Percentiles rank a stretch among this genome's conserved stretches.
These are phyloP conservation scores for Sphaerulina populicola DNA, from an alignment of 2,329 filamentous ascomycete species.

Conservation along the genomic window DNA sequence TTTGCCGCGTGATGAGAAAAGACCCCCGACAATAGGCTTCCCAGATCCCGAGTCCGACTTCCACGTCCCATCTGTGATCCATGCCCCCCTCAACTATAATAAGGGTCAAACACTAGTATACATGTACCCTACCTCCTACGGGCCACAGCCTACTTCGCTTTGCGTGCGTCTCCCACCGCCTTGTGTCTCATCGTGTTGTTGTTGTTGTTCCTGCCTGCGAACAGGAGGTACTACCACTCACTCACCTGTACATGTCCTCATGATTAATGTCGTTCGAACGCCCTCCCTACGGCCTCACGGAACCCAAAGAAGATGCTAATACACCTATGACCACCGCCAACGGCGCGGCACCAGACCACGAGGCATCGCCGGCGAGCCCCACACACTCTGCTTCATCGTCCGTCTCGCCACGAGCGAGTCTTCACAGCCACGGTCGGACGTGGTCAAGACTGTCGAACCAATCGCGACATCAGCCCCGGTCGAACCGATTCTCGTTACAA, in stretches of 20 bases:
- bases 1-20: no score
- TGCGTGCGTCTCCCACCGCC: no score
- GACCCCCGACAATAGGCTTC: no score
- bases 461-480: constrained; percentile 13
- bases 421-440: constrained; percentile 27
- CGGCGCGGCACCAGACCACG: not conserved
- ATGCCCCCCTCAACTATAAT: no score
- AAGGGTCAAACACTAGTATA: no score
- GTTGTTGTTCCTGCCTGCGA: no score
- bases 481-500: constrained; percentile 43
- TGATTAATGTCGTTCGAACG: constrained; percentile 14
- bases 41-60: no score
- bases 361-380: constrained; percentile 17
- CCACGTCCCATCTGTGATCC: no score
- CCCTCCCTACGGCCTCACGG: constrained; percentile 11
- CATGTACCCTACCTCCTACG: no score
- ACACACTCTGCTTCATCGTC: constrained; percentile 12
- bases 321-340: constrained; percentile 7
- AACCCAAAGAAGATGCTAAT: constrained; percentile 10
- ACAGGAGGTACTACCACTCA: no score
- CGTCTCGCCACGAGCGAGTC: constrained; percentile 15
- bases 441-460: constrained; percentile 25
- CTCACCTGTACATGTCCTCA: constrained; percentile 7
- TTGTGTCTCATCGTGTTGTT: no score
- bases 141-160: no score